Base-by-base conservation (phyloP, 768 basidiomycete genomes). In the Kwoniella sp. region DNA sequence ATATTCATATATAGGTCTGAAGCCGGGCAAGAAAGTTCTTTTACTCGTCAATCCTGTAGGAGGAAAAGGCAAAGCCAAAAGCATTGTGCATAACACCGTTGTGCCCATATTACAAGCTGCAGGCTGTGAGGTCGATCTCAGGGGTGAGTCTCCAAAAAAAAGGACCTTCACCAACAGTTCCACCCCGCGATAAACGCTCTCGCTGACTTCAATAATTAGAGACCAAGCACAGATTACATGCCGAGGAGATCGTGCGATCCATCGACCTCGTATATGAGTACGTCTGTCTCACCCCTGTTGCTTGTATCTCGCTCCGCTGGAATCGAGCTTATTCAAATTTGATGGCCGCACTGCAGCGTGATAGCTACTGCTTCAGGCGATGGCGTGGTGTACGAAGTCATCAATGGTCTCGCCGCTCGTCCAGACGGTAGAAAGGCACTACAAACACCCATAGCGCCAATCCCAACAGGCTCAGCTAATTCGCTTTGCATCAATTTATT, bases 401-500 rank as follows among this genome's bases (percentile, higher is more conserved):
- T 80, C 47, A 80, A 80, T 55, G 80, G 80, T 10, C 60, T 81
- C 19, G 79, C 80, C 1, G 53, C 52, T 1, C 64, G 80, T 29
- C 24, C 63, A 4, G 78, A 81, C 64, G 80, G 78, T 15, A 57
- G 57, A 22, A 68, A 72, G 40, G 79, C 78, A 4, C 58, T 81
- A 15, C 59, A 69, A 19, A 77, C 74, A 40, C 79, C 79, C 1
- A 63, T 81, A 4, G 75, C 71, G 2, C 77, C 79, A 0, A 77
- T 81, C 27, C 80, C 80, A 4, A 78, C 79, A 4, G 78, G 78
- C 13, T 79, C 78, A 2, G 78, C 78, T 21, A 77, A 77, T 51
- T 73, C 76, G 13, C 57, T 79, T 4, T 75, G 70, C 44, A 69
- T 68, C 46, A 79, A 79, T 55, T 67, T 78, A 3, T 72, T 78